phyloP scores from a whole-genome alignment of 2,329 filamentous ascomycete species.

The Fusarium sororula region DNA sequence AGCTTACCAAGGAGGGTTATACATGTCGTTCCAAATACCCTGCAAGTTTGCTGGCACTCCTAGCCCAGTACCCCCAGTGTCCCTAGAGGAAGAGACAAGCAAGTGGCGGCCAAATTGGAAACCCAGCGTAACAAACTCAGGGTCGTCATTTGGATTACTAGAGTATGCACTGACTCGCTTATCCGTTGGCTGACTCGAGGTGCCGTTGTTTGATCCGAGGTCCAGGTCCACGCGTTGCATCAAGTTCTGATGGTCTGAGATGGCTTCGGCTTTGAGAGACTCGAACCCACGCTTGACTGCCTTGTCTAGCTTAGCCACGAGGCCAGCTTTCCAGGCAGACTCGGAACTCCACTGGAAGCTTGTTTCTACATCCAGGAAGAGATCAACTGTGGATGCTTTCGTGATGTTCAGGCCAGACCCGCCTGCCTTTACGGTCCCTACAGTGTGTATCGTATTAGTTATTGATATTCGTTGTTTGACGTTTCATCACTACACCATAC shows the following conservation, averaged over 20 bases:
- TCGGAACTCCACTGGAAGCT: background rate
- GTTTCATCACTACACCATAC: accelerated
- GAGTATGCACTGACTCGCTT: background rate
- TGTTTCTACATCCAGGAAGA: background rate
- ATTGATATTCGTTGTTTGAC: accelerated
- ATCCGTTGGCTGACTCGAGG: background rate
- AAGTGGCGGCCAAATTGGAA: background rate
- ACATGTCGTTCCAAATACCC: background rate
- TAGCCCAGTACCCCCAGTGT: background rate
- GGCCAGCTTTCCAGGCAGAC: background rate
- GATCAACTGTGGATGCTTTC: background rate
- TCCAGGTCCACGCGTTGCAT: background rate
- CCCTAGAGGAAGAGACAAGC: background rate
- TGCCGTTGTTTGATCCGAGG: background rate
- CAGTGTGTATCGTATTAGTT: accelerated
- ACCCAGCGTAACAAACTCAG: background rate
- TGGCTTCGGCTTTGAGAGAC: background rate
- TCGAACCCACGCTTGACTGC: background rate
- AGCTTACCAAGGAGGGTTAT: background rate
- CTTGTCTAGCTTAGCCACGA: background rate
- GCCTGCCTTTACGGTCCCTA: background rate
- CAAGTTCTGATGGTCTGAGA: background rate
- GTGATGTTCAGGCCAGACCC: background rate
- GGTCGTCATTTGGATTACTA: accelerated
- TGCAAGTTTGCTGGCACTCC: background rate